Evolutionary conservation across 768 basidiomycete species (phyloP).

Genomic region (Hortiboletus campestris): DNA sequence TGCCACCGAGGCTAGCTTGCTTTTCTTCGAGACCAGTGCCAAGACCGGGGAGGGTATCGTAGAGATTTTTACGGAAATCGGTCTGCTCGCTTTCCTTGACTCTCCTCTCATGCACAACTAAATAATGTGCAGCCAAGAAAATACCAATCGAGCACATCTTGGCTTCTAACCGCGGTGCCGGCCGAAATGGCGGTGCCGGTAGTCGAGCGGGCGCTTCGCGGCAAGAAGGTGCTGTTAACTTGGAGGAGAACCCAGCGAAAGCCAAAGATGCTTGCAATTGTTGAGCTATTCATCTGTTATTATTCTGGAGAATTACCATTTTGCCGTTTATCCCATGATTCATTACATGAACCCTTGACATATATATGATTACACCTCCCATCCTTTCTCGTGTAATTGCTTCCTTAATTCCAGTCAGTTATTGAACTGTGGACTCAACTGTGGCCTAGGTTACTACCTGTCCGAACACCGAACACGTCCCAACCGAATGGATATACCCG

Average conservation of each 20-base stretch:
- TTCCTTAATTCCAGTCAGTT: constrained; percentile 24
- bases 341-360: constrained; percentile 20
- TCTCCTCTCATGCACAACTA: background rate
- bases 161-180: constrained; percentile 71
- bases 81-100: constrained; percentile 42
- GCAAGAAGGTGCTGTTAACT: constrained; percentile 59
- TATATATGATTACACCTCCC: constrained; percentile 27
- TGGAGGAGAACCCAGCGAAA: constrained; percentile 66
- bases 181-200: constrained; percentile 57
- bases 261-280: constrained; percentile 81
- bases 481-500: background rate
- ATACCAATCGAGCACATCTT: constrained; percentile 93
- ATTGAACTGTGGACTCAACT: constrained; percentile 8
- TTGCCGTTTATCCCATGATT: constrained; percentile 20
- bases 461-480: background rate
- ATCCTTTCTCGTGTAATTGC: constrained; percentile 27
- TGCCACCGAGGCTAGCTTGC: constrained; percentile 87
- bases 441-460: too few species aligned
- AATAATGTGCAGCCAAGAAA: constrained; percentile 58
- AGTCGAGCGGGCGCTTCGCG: constrained; percentile 49
- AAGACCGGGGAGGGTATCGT: constrained; percentile 96
- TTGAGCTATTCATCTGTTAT: constrained; percentile 38
- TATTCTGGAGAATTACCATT: constrained; percentile 15
- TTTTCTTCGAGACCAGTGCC: constrained; percentile 98
- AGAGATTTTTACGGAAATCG: constrained; percentile 98